These are phyloP conservation scores for Fusarium denticulatum DNA, from an alignment of 2,329 filamentous ascomycete genomes.

Conservation along the genomic window DNA sequence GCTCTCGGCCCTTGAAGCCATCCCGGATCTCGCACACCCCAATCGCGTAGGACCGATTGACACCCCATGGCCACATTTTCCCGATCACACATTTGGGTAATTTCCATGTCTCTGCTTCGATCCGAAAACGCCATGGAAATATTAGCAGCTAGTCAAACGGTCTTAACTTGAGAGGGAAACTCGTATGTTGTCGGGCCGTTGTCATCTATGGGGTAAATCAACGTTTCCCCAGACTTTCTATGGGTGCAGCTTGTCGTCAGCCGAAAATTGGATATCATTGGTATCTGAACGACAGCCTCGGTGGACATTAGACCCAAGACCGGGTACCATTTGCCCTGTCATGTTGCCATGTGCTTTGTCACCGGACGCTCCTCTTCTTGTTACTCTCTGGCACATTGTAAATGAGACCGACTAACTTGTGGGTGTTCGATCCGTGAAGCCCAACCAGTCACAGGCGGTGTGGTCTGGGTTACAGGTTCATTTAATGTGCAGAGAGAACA, in stretches of 20 bases:
- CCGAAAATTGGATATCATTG: not conserved
- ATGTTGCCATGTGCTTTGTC: slow-evolving; percentile 17
- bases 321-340: not conserved
- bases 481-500: slow-evolving; percentile 15
- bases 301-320: slow-evolving; percentile 13
- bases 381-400: not conserved
- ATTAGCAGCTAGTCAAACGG: not conserved
- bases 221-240: slow-evolving; percentile 22
- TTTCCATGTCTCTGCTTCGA: not conserved
- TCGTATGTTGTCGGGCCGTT: not conserved
- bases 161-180: not conserved
- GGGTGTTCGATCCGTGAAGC: slow-evolving; percentile 29
- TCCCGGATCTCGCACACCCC: slow-evolving; percentile 10
- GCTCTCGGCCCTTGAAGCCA: slow-evolving; percentile 6
- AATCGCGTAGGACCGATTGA: slow-evolving; percentile 28
- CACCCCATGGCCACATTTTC: slow-evolving; percentile 8
- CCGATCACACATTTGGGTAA: not conserved
- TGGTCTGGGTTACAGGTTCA: not conserved
- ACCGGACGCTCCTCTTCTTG: slow-evolving; percentile 2
- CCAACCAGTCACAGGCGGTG: slow-evolving; percentile 11
- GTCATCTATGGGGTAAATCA: slow-evolving; percentile 6
- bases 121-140: slow-evolving; percentile 13
- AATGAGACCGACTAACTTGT: slow-evolving; percentile 22
- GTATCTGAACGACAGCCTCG: slow-evolving; percentile 9
- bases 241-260: not conserved